Conservation (phyloP, 1,284 basidiomycete genomes). For the Ceratobasidium sp. region DNA sequence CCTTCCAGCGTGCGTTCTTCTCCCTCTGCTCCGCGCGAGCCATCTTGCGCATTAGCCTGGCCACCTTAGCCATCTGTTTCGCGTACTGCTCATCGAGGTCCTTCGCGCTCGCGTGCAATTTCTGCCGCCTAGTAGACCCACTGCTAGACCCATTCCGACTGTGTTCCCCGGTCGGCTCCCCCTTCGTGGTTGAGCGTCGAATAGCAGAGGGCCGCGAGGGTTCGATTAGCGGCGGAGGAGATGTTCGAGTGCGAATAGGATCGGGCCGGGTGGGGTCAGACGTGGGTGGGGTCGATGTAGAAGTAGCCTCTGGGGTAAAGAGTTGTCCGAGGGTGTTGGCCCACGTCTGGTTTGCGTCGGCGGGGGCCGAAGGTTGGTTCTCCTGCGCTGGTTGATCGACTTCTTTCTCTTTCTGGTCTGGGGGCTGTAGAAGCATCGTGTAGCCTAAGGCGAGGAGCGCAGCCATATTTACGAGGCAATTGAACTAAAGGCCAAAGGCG, state of each 20-base stretch:
- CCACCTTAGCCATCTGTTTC: constrained; percentile 42
- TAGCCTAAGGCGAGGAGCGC: constrained; percentile 37
- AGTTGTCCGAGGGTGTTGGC: constrained; percentile 2
- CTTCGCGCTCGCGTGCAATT: constrained; percentile 2
- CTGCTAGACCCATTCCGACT: constrained; percentile 13
- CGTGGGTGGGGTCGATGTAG: background rate
- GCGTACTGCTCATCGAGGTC: constrained; percentile 32
- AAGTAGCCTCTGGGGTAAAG: background rate
- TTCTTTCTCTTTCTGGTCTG: constrained; percentile 20
- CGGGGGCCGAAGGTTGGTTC: background rate
- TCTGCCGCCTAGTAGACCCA: constrained; percentile 20
- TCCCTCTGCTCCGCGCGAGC: constrained; percentile 37
- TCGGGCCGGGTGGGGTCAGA: too few relatives aligned
- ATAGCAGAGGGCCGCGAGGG: constrained; percentile 1
- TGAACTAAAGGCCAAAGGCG: background rate
- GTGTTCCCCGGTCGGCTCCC: background rate
- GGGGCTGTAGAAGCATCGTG: constrained; percentile 23
- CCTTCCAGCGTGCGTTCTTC: constrained; percentile 42
- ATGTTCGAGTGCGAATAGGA: background rate
- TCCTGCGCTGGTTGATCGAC: constrained; percentile 3
- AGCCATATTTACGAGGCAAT: constrained; percentile 15
- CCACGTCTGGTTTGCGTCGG: constrained; percentile 8
- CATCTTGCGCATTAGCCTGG: constrained; percentile 39
- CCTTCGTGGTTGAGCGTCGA: constrained; percentile 20
- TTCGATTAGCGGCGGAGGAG: constrained; percentile 3